A percentile compares a stretch with the other conserved stretches of the same genome.
Evolutionary conservation across 2,329 filamentous ascomycete species (phyloP).

Genomic region (Samsoniella hepiali): DNA sequence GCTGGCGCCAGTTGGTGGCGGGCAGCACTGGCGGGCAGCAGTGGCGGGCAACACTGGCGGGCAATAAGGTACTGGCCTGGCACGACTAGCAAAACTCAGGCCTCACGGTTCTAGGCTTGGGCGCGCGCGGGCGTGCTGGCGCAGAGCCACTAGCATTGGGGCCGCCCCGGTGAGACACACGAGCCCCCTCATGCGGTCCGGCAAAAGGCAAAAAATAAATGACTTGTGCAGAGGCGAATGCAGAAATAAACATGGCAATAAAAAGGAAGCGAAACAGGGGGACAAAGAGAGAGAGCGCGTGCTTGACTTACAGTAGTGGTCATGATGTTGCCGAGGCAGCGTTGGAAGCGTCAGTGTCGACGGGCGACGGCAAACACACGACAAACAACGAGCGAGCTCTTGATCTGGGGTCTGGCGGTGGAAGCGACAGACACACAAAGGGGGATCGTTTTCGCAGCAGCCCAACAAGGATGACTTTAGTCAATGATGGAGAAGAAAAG

Average conservation of each 20-base stretch:
- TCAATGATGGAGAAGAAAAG: slow-evolving; percentile 2
- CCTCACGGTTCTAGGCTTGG: slow-evolving; percentile 17
- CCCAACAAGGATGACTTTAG: slow-evolving; percentile 1
- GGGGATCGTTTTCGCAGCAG: not conserved
- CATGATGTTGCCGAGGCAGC: slow-evolving; percentile 28
- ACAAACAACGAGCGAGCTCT: not conserved
- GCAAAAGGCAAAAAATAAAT: not conserved
- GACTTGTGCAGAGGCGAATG: not conserved
- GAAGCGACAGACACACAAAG: slow-evolving; percentile 5
- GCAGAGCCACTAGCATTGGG: slow-evolving; percentile 12
- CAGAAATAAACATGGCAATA: not conserved
- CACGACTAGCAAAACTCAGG: slow-evolving; percentile 17
- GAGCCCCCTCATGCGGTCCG: slow-evolving; percentile 7
- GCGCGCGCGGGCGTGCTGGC: not conserved
- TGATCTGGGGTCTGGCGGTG: not conserved
- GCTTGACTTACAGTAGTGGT: slow-evolving; percentile 37
- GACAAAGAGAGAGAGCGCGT: slow-evolving; percentile 11
- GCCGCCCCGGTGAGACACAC: slow-evolving; percentile 9
- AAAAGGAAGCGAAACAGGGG: slow-evolving; percentile 22
- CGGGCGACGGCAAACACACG: not conserved
- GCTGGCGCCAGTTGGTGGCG: not conserved
- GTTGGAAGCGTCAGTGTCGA: not conserved
- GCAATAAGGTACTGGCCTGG: too few relatives aligned
- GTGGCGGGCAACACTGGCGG: too few relatives aligned
- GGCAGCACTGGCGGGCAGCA: too few relatives aligned